A percentile compares a stretch with the other conserved stretches of the same genome.
Conservation (phyloP, 805 yeast genomes). For the Kuraishia borneana region DNA sequence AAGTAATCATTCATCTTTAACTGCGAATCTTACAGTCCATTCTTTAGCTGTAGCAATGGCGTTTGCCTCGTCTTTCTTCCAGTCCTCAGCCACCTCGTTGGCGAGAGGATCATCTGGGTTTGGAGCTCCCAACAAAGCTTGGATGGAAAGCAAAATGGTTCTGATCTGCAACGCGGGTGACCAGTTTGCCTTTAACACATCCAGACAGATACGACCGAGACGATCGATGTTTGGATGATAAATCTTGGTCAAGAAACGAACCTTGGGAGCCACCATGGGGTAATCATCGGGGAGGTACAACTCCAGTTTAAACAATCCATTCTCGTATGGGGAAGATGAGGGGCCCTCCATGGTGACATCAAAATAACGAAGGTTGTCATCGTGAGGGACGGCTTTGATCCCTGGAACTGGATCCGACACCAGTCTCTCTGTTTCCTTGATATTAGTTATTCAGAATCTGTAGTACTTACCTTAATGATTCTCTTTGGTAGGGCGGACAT, state of each 20-base stretch:
- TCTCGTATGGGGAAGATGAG: slow-evolving; percentile 78
- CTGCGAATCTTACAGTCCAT: slow-evolving; percentile 36
- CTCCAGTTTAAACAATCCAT: slow-evolving; percentile 72
- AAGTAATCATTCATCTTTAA: not conserved
- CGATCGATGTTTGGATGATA: slow-evolving; percentile 96
- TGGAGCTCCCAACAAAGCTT: slow-evolving; percentile 90
- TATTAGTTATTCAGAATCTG: not conserved
- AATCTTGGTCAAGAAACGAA: slow-evolving; percentile 84
- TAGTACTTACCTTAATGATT: slow-evolving; percentile 63
- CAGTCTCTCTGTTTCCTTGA: slow-evolving; percentile 80
- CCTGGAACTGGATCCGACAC: slow-evolving; percentile 96
- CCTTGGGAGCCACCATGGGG: slow-evolving; percentile 97
- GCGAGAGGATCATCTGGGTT: slow-evolving; percentile 98
- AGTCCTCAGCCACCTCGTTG: slow-evolving; percentile 93
- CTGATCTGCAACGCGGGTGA: slow-evolving; percentile 95
- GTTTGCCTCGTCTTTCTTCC: slow-evolving; percentile 75
- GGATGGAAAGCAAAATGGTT: slow-evolving; percentile 82
- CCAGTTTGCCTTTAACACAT: slow-evolving; percentile 93
- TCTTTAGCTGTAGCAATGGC: slow-evolving; percentile 76
- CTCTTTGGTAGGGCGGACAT: slow-evolving; percentile 85
- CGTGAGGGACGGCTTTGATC: slow-evolving; percentile 86
- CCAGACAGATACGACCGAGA: slow-evolving; percentile 90
- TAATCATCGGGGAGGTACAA: slow-evolving; percentile 91
- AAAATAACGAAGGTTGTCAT: slow-evolving; percentile 86
- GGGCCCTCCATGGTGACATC: slow-evolving; percentile 93